These are phyloP conservation scores for Cladosporium sp. DNA, from an alignment of 2,329 filamentous ascomycete species.

Conservation along the genomic window DNA sequence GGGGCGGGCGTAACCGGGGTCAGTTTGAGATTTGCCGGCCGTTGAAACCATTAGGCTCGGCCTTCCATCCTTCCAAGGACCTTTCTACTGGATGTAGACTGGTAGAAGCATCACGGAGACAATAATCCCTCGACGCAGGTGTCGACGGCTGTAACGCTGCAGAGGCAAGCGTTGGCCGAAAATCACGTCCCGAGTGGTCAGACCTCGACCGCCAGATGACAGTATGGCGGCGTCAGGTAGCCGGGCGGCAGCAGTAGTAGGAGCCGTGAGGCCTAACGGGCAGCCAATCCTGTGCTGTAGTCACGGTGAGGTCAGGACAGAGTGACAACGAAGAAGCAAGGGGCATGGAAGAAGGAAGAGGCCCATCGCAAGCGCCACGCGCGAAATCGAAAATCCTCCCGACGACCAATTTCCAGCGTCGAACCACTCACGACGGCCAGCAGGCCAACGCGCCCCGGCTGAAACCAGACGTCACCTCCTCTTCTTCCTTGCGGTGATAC, in stretches of 20 bases:
- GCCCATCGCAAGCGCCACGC: conserved; percentile 12
- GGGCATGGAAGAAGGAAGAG: conserved; percentile 11
- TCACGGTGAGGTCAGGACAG: not conserved
- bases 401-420: conserved; percentile 1
- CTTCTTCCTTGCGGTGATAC: not conserved
- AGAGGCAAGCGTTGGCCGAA: not conserved
- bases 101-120: not conserved
- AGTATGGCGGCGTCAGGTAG: conserved; percentile 1
- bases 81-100: not conserved
- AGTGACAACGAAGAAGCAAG: conserved; percentile 9
- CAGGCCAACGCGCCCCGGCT: conserved; percentile 4
- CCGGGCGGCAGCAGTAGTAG: conserved; percentile 9
- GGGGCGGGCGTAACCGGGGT: conserved; percentile 1
- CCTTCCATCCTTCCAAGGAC: not conserved
- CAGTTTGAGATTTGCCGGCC: not conserved
- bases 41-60: not conserved
- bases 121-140: conserved; percentile 3
- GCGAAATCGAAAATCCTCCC: not conserved
- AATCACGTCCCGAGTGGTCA: conserved; percentile 6
- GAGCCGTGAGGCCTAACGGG: not conserved
- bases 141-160: conserved; percentile 6
- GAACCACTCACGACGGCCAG: conserved; percentile 6
- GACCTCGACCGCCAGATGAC: conserved; percentile 8
- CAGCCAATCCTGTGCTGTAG: conserved; percentile 6
- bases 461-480: conserved; percentile 10